phyloP scores from a whole-genome alignment of 2,329 filamentous ascomycete species.

The Colletotrichum lindemuthianum region DNA sequence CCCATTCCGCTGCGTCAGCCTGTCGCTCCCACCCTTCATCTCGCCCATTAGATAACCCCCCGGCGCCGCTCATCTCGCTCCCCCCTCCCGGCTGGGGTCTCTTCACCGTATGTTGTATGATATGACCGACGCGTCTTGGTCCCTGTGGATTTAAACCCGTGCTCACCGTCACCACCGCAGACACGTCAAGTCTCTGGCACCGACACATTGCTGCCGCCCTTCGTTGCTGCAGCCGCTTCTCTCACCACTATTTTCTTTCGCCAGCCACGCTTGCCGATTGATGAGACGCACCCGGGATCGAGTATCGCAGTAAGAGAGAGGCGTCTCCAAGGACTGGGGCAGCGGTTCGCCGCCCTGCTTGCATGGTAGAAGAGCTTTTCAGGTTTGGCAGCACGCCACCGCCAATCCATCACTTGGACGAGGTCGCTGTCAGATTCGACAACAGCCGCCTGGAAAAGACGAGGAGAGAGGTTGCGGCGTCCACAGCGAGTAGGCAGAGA shows the following conservation, averaged over 20 bases:
- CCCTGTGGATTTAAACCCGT: constrained; percentile 31
- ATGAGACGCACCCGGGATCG: constrained; percentile 25
- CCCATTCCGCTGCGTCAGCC: constrained; percentile 36
- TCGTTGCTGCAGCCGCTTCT: constrained; percentile 16
- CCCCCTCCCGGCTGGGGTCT: constrained; percentile 34
- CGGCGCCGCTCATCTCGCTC: constrained; percentile 36
- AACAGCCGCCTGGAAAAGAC: neutral
- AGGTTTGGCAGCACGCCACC: constrained; percentile 32
- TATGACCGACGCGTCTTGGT: constrained; percentile 29
- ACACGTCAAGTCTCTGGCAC: constrained; percentile 20
- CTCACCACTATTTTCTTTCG: constrained; percentile 7
- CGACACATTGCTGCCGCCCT: constrained; percentile 20
- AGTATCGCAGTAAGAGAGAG: constrained; percentile 29
- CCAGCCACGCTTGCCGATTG: constrained; percentile 14
- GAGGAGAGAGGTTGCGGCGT: constrained; percentile 3
- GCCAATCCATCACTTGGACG: constrained; percentile 24
- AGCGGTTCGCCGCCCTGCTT: constrained; percentile 31
- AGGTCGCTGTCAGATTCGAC: neutral
- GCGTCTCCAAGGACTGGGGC: constrained; percentile 32
- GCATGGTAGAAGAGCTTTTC: constrained; percentile 30
- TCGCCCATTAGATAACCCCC: constrained; percentile 36
- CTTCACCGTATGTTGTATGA: constrained; percentile 36
- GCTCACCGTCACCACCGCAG: constrained; percentile 30
- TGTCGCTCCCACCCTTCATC: constrained; percentile 35
- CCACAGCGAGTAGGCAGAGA: neutral